Evolutionary conservation across 2,329 filamentous ascomycete species (phyloP).

Genomic region (Cercospora sp.): DNA sequence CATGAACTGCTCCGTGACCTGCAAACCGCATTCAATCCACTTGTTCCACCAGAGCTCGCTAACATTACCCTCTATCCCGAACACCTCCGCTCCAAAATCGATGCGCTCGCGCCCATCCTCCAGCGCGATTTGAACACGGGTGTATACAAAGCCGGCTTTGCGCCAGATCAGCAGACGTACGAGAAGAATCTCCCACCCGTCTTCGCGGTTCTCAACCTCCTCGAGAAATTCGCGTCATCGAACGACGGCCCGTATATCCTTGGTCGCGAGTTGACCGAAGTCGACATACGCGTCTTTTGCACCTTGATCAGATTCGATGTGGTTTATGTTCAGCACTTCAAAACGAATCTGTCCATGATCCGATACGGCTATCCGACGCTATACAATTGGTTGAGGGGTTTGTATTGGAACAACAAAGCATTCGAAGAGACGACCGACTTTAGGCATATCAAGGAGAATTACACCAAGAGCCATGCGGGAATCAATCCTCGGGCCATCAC

Average conservation of each 20-base stretch:
- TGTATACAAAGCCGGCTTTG: conserved; percentile 63
- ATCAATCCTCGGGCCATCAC: conserved; percentile 64
- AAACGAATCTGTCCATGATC: conserved; percentile 63
- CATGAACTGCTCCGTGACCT: conserved; percentile 60
- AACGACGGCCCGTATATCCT: conserved; percentile 59
- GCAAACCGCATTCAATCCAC: conserved; percentile 55
- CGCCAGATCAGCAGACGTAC: conserved; percentile 56
- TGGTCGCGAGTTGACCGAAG: conserved; percentile 57
- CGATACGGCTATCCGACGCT: conserved; percentile 59
- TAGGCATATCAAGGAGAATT: conserved; percentile 68
- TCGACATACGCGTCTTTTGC: conserved; percentile 59
- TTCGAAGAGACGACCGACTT: conserved; percentile 64
- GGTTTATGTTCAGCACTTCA: conserved; percentile 67
- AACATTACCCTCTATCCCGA: conserved; percentile 56
- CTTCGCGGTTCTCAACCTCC: conserved; percentile 60
- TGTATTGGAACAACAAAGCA: conserved; percentile 59
- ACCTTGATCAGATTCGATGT: conserved; percentile 62
- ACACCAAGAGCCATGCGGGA: conserved; percentile 60
- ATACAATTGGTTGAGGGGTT: conserved; percentile 60
- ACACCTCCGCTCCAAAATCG: conserved; percentile 52
- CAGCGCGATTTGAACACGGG: conserved; percentile 58
- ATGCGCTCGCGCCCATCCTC: conserved; percentile 56
- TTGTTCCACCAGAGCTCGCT: conserved; percentile 47
- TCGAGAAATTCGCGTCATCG: conserved; percentile 52
- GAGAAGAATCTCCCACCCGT: conserved; percentile 55